Conservation (phyloP, 805 yeast genomes). For the Candida awuae region DNA sequence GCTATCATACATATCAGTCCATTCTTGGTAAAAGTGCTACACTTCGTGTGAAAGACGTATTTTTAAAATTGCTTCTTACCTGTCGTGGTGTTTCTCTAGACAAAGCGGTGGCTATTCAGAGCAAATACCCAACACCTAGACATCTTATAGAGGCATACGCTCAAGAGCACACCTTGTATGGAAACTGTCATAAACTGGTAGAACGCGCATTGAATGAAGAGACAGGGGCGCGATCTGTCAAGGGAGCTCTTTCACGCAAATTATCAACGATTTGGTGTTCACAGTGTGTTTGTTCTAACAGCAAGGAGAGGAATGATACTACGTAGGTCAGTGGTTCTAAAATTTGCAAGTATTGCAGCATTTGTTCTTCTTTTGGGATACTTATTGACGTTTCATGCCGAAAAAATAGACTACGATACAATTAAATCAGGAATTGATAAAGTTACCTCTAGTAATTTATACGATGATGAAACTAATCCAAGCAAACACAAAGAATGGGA, state of each 20-base stretch:
- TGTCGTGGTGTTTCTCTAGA: conserved; percentile 77
- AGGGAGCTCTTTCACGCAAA: conserved; percentile 1
- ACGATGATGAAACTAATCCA: not conserved
- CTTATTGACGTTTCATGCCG: not conserved
- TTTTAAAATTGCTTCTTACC: conserved; percentile 67
- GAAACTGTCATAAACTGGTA: conserved; percentile 10
- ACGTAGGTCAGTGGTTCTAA: not conserved
- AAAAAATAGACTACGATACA: not conserved
- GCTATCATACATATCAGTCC: conserved; percentile 50
- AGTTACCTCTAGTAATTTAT: not conserved
- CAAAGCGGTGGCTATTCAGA: conserved; percentile 74
- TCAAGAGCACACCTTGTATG: not conserved
- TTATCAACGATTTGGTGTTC: conserved; percentile 2
- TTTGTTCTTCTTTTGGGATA: not conserved
- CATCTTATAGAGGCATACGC: conserved; percentile 44
- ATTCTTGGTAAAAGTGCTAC: conserved; percentile 62
- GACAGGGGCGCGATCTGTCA: conserved; percentile 4
- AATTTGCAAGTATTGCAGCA: not conserved
- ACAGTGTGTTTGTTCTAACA: too few species aligned
- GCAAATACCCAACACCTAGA: conserved; percentile 61
- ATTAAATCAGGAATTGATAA: not conserved
- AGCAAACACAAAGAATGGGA: not conserved
- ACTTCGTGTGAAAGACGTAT: conserved; percentile 69
- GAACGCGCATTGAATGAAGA: conserved; percentile 2
- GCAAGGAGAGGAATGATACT: too few species aligned